Evolutionary conservation across 148 eudicot genomes (phyloP), one percentile per base, ranked within the genome.

Genomic region (Dysphania ambrosioides): DNA sequence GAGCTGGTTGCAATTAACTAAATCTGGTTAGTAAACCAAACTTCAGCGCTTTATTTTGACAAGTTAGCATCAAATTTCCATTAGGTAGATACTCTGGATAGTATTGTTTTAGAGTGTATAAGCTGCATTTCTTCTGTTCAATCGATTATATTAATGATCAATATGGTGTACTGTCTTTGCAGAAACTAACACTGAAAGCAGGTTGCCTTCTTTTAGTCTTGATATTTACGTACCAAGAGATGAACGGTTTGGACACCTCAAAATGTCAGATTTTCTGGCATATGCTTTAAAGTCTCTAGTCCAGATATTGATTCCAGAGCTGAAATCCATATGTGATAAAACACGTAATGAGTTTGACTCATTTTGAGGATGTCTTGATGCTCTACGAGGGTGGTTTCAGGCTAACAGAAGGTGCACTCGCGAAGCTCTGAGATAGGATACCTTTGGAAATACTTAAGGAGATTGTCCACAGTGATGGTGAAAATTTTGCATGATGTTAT

Each of bases 191-290:
- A 71, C 85, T 0, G 98, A 94, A 59, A 83, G 85, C 34, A 71
- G 97, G 68, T 55, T 94, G 73, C 84, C 86, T 32, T 89, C 88
- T 67, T 66, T 91, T 66, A 87, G 88, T 78, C 75, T 94, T 64
- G 77, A 90, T 84, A 88, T 91, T 19, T 94, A 94, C 34, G 96
- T 94, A 70, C 98, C 98, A 19, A 79, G 89, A 72, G 98, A 94
- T 58, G 98, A 94, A 75, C 85, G 81, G 26, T 94, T 94, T 82
- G 88, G 73, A 36, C 88, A 82, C 8, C 34, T 94, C 16, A 94
- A 94, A 57, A 68, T 94, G 47, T 88, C 97, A 18, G 97, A 94
- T 82, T 94, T 94, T 70, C 75, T 94, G 30, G 96, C 86, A 0
- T 87, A 90, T 74, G 89, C 92, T n/a, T 29, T 84, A 0, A 94